Conservation (phyloP, 1,139 yeast genomes). For the Kodamaea anthophila region DNA sequence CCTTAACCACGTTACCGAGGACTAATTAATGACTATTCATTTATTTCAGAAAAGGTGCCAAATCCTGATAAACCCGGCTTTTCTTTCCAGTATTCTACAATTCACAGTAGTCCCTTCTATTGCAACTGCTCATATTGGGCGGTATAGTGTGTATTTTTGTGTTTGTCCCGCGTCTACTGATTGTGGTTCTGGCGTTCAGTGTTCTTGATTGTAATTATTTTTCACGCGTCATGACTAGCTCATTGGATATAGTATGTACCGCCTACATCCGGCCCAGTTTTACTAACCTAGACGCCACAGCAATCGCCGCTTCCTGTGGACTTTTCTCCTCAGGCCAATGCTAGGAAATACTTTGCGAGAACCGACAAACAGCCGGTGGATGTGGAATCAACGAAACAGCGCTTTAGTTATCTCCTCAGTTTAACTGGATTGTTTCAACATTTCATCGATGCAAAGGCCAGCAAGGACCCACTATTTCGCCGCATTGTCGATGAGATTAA, state of each 20-base stretch:
- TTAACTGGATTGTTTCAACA: conserved; percentile 64
- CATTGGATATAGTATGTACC: conserved; percentile 2
- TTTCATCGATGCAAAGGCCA: conserved; percentile 62
- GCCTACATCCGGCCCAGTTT: background rate
- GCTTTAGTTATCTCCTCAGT: conserved; percentile 62
- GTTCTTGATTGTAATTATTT: too few species aligned
- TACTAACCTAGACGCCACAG: background rate
- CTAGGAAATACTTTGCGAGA: conserved; percentile 18
- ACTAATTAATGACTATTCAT: too few species aligned
- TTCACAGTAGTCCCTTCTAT: too few species aligned
- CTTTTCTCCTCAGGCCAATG: conserved; percentile 4
- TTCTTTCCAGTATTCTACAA: too few species aligned
- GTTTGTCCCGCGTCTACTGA: conserved; percentile 3
- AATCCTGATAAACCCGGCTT: too few species aligned
- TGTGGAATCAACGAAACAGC: conserved; percentile 44
- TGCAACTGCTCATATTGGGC: too few species aligned
- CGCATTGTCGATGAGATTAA: conserved; percentile 39
- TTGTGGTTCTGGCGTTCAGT: too few species aligned
- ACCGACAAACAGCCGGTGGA: conserved; percentile 43
- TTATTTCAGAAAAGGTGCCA: too few species aligned
- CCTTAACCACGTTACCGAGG: too few species aligned
- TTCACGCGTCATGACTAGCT: conserved; percentile 2
- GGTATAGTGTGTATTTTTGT: too few species aligned
- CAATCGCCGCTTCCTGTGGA: conserved; percentile 4
- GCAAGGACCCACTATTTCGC: conserved; percentile 53